These are phyloP conservation scores for Filobasidium wieringae DNA, from an alignment of 768 basidiomycete species.

Conservation along the genomic window DNA sequence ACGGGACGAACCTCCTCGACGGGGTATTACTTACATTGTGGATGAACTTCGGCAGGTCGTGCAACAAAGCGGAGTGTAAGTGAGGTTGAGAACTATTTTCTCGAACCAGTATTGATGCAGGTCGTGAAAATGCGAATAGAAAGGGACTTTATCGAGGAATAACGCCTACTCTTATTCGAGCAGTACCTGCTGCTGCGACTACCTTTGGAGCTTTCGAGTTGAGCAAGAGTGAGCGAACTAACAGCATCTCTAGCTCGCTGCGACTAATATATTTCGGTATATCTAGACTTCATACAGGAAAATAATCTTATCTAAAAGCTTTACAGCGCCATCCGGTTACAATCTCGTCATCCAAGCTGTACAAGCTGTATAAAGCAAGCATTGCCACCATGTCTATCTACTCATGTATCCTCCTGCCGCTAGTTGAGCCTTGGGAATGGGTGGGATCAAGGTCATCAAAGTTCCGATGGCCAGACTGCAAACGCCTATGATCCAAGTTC, in stretches of 20 bases:
- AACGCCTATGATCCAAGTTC: conserved; percentile 8
- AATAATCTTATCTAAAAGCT: neutral
- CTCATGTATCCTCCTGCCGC: neutral
- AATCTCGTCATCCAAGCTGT: neutral
- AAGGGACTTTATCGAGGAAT: conserved; percentile 28
- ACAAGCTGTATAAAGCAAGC: neutral
- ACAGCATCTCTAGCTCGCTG: neutral
- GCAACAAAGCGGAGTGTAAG: conserved; percentile 61
- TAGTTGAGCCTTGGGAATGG: conserved; percentile 3
- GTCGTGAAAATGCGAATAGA: neutral
- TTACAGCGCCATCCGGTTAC: neutral
- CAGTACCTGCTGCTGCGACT: conserved; percentile 80
- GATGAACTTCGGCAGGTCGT: conserved; percentile 58
- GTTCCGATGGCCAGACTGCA: conserved; percentile 4
- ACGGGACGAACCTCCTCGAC: conserved; percentile 54
- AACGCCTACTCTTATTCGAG: conserved; percentile 38
- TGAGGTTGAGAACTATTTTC: conserved; percentile 12
- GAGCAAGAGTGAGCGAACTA: conserved; percentile 44
- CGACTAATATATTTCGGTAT: neutral
- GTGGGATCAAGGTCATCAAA: conserved; percentile 3
- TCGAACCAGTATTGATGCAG: neutral
- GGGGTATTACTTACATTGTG: conserved; percentile 53
- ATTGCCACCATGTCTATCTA: too few relatives aligned
- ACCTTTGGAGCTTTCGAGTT: conserved; percentile 85
- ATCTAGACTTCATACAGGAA: neutral